Evolutionary conservation across 2,329 filamentous ascomycete species (phyloP), one percentile per base, ranked within the genome.

Genomic region (Fusarium neocosmosporiellum): DNA sequence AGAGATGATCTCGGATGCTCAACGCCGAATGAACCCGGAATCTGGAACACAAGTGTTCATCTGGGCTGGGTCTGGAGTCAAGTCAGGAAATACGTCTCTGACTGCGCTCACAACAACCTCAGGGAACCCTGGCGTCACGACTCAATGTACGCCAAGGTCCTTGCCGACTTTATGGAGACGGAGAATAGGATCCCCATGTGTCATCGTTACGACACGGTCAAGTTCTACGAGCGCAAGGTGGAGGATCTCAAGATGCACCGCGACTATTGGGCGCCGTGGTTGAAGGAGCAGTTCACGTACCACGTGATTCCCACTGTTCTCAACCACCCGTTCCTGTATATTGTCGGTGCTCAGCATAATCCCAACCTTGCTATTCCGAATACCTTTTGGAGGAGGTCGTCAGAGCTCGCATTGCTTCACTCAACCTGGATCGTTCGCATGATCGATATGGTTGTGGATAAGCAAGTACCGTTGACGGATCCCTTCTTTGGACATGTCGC

Each of bases 281-380:
- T 88, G 20, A 87, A 86, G 73, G 80, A 87, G 59, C 86, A 88
- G 70, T 87, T 88, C 71, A 87, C 84, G 2, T 88, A 88, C 74
- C 86, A 88, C 59, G 83, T 83, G 14, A 87, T 88, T 55, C 81
- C 83, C 13, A 86, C 85, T 0, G 84, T 88, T 3, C 76, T 88
- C 37, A 88, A 88, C 71, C 86, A 88, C 63, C 86, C 86, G 0
- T 88, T 88, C 67, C 80, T 88, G 9, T 88, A 88, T 74, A 87
- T 87, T 16, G 81, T 87, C 14, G 85, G 85, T 4, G 85, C 86
- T 1, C 86, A 87, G 69, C 83, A 87, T 76, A 88, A 87, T 58
- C 82, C 84, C 5, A 87, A 88, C 54, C 75, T 88, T 31, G 84
- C 84, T 0, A 87, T 88, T 7, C 86, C 86, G 0, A 88, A 88